Percentiles rank a stretch among this genome's conserved stretches.
Evolutionary conservation across 2,329 filamentous ascomycete species (phyloP).

Genomic region (Gaeumannomyces sp.): DNA sequence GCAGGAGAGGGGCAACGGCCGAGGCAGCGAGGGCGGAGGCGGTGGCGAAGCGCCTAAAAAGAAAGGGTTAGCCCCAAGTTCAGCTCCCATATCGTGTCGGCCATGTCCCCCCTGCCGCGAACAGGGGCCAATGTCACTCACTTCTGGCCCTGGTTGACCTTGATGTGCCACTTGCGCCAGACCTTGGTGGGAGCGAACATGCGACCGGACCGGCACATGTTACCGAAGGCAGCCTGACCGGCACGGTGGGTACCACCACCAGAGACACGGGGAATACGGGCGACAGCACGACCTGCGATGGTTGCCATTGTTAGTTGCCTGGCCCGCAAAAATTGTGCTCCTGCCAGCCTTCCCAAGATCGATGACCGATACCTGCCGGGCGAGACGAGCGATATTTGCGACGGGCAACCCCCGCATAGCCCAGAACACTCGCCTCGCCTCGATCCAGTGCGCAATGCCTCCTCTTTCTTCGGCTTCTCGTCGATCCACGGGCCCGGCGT

Average conservation of each 20-base stretch:
- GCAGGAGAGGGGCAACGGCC: slow-evolving; percentile 86
- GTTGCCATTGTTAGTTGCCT: slow-evolving; percentile 1
- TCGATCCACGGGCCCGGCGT: background rate
- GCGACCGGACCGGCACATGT: slow-evolving; percentile 99
- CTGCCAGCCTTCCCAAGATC: background rate
- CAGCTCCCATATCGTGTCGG: slow-evolving; percentile 4
- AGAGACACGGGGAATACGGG: slow-evolving; percentile 99
- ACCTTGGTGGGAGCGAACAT: slow-evolving; percentile 99
- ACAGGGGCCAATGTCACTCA: slow-evolving; percentile 38
- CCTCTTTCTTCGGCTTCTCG: slow-evolving; percentile 4
- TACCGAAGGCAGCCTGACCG: slow-evolving; percentile 99
- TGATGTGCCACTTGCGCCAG: slow-evolving; percentile 99
- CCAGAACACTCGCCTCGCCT: background rate
- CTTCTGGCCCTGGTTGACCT: slow-evolving; percentile 99
- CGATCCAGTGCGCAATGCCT: background rate
- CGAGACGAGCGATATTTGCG: background rate
- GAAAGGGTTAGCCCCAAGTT: slow-evolving; percentile 1
- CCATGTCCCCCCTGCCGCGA: background rate
- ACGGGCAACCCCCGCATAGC: background rate
- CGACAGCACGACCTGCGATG: slow-evolving; percentile 85
- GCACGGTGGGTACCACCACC: slow-evolving; percentile 99
- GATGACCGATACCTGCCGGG: background rate
- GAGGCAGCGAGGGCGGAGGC: slow-evolving; percentile 96
- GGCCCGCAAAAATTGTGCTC: background rate
- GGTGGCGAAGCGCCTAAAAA: slow-evolving; percentile 82